phyloP scores from a whole-genome alignment of 2,329 filamentous ascomycete species.

The Venturia effusa region DNA sequence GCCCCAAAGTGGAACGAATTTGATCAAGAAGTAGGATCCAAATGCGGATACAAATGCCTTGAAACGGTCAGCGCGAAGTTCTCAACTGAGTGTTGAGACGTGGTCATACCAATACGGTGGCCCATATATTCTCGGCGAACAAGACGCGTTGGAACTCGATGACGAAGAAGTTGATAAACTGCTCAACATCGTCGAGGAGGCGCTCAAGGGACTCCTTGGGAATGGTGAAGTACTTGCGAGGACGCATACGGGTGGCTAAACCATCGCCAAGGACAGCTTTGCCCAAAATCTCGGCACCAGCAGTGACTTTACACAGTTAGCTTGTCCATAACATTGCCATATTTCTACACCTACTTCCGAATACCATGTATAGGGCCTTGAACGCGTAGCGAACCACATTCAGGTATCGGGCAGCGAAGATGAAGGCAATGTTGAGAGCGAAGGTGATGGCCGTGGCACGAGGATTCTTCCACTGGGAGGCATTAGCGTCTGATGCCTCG shows the following conservation, averaged over 20 bases:
- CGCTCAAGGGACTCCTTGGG: constrained; percentile 53
- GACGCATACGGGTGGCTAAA: constrained; percentile 49
- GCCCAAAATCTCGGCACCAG: constrained; percentile 46
- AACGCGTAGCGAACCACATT: constrained; percentile 51
- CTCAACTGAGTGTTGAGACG: constrained; percentile 4
- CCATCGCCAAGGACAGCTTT: constrained; percentile 46
- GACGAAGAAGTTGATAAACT: constrained; percentile 57
- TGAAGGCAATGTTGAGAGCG: constrained; percentile 43
- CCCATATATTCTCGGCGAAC: constrained; percentile 54
- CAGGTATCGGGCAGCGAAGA: constrained; percentile 53
- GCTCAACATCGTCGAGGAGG: constrained; percentile 49
- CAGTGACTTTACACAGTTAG: constrained; percentile 36
- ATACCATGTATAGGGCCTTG: constrained; percentile 47
- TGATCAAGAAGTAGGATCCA: constrained; percentile 53
- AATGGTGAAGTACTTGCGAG: constrained; percentile 54
- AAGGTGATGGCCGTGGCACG: constrained; percentile 53
- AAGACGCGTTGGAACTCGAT: constrained; percentile 57
- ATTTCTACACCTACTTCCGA: constrained; percentile 39
- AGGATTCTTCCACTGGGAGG: constrained; percentile 51
- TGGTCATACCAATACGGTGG: constrained; percentile 45
- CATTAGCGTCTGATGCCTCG: constrained; percentile 3
- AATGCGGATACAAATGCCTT: constrained; percentile 50
- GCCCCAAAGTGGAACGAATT: constrained; percentile 55
- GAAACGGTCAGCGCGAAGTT: background rate
- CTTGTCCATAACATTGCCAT: constrained; percentile 7